Base-by-base conservation (phyloP, 2,329 filamentous ascomycete genomes). In the Ascosphaera aggregata region DNA sequence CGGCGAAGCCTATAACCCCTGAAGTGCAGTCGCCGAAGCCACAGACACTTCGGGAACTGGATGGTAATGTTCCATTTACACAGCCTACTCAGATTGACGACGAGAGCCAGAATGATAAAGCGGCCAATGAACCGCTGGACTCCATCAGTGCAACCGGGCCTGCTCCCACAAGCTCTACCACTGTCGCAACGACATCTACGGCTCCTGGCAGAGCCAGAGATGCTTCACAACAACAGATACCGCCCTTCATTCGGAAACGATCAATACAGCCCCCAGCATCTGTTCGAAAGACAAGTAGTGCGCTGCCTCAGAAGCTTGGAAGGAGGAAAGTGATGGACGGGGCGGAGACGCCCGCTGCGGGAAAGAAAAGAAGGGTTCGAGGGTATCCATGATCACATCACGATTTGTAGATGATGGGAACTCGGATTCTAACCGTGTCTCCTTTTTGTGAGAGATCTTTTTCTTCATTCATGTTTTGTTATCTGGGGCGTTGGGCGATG, bases 261-360 rank as follows among this genome's bases (percentile, higher is more conserved):
- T 18, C 34, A 15, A 18, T 35, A 18, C 34, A 16, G 18, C 34
- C 34, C 9, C 34, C 34, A 7, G 18, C 34, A 16, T 35, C 34
- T 8, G 34, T 35, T 5, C 7, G 34, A 15, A 35, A 15, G 34
- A 18, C 34, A 18, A 35, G 34, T 15, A 35, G 34, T 18, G 18
- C 34, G 18, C 16, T 35, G 34, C 18, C 34, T 16, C 34, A 35
- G 34, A 16, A 18, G 18, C 34, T 35, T 18, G 34, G 34, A 9
- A 35, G 34, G 34, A 16, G 34, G 18, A 35, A 35, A 18, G 34
- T 35, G n/a, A 35, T 35, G 34, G 34, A 35, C 7, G 34, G 34
- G 18, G 34, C 34, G n/a, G 34, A 35, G 34, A 35, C 34, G 18
- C 34, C 34, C 9, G 34, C 34, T 7, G 18, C 34, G 7, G 34